Conservation (phyloP, 768 basidiomycete genomes). For the Nidularia pulvinata region DNA sequence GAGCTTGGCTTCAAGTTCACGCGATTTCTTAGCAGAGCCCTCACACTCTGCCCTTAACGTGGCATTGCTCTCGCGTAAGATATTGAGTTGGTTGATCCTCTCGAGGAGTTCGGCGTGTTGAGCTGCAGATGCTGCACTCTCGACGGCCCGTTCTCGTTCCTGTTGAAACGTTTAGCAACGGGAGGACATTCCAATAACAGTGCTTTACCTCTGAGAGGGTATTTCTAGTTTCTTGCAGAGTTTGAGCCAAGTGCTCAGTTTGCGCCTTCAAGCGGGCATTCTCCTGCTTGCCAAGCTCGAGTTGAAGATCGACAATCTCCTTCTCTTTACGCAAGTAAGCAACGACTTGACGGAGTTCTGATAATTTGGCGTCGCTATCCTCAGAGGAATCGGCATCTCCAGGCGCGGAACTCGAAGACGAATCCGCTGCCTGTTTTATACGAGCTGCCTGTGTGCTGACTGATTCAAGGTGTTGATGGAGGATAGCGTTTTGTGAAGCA, state of each 20-base stretch:
- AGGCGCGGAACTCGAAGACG: slow-evolving; percentile 30
- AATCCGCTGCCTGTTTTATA: slow-evolving; percentile 72
- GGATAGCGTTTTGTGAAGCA: slow-evolving; percentile 68
- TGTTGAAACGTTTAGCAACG: slow-evolving; percentile 19
- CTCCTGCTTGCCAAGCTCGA: slow-evolving; percentile 79
- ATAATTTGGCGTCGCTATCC: slow-evolving; percentile 64
- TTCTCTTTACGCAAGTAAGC: slow-evolving; percentile 88
- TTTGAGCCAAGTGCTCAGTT: slow-evolving; percentile 71
- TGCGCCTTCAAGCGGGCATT: slow-evolving; percentile 72
- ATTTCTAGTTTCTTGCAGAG: slow-evolving; percentile 66
- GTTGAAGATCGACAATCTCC: slow-evolving; percentile 87
- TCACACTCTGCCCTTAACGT: slow-evolving; percentile 81
- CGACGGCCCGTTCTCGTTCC: slow-evolving; percentile 82
- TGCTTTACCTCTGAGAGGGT: slow-evolving; percentile 66
- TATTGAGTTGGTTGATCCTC: slow-evolving; percentile 83
- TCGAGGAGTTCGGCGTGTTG: slow-evolving; percentile 87
- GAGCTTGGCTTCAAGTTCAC: slow-evolving; percentile 66
- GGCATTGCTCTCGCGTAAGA: slow-evolving; percentile 87
- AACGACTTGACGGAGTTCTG: slow-evolving; percentile 78
- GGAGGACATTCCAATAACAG: not conserved
- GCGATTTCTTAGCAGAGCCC: slow-evolving; percentile 63
- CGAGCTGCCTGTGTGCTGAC: slow-evolving; percentile 81
- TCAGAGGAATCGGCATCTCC: slow-evolving; percentile 38
- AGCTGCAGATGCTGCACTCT: slow-evolving; percentile 67
- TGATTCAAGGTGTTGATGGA: slow-evolving; percentile 85